Conservation (phyloP, 1,284 basidiomycete genomes). For the Trichosporon sp. region DNA sequence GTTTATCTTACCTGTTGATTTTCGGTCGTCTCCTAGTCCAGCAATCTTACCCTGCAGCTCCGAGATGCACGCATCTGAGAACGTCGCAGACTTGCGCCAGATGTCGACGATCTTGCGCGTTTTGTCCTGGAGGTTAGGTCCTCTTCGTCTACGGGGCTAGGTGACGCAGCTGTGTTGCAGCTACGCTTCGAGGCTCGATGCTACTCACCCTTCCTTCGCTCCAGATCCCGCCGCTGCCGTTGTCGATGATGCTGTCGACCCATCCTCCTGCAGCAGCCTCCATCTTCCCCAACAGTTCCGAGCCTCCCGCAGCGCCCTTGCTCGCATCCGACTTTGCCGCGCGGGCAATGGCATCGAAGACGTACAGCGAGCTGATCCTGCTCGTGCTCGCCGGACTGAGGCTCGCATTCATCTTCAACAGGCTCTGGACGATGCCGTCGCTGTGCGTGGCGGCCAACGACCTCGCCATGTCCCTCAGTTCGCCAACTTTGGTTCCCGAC, state of each 20-base stretch:
- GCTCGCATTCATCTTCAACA: slow-evolving; percentile 77
- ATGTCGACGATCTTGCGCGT: slow-evolving; percentile 90
- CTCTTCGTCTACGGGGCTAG: too few species aligned
- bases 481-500: slow-evolving; percentile 73
- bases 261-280: slow-evolving; percentile 78
- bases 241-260: slow-evolving; percentile 66
- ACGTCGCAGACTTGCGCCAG: slow-evolving; percentile 81
- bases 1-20: slow-evolving; percentile 18
- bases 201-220: slow-evolving; percentile 75
- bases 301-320: slow-evolving; percentile 58
- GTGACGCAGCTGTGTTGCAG: too few species aligned
- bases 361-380: slow-evolving; percentile 80
- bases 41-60: slow-evolving; percentile 18
- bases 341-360: slow-evolving; percentile 80
- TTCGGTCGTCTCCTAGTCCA: background rate
- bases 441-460: slow-evolving; percentile 66
- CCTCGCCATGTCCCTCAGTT: slow-evolving; percentile 65
- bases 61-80: slow-evolving; percentile 55
- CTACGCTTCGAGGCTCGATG: too few species aligned
- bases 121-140: slow-evolving; percentile 66
- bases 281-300: slow-evolving; percentile 72
- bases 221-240: slow-evolving; percentile 52
- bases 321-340: slow-evolving; percentile 64
- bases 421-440: slow-evolving; percentile 71
- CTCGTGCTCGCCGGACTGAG: slow-evolving; percentile 53